Base-by-base conservation (phyloP, 257 asterid genomes). In the Gardenia jasminoides region DNA sequence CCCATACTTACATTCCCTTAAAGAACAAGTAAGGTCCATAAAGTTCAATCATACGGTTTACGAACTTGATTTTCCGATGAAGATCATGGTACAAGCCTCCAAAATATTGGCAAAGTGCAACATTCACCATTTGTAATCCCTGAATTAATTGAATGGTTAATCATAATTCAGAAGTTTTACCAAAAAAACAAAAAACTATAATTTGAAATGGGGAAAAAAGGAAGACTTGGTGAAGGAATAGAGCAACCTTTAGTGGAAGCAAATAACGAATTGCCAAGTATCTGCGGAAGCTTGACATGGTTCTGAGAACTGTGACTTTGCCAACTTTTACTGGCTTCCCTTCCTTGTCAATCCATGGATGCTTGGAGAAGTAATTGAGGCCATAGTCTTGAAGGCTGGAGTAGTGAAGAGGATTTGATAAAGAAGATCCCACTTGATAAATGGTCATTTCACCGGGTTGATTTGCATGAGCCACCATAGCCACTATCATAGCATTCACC, bases 11-110 rank as follows among this genome's bases (percentile, higher is more conserved):
- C 98, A 79, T 77, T 85, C 98, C 98, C 80, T 89, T 87, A 84
- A 88, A 95, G 91, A 95, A 93, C 84, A 95, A 80, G 76, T 93
- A 93, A 54, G 99, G 99, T 7, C 79, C 86, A 66, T 93, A 95
- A 31, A 95, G 97, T 19, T 91, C 93, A 15, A 90, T 76, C 88
- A 95, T 67, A 36, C 92, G 83, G 88, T 84, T 68, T 52, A 92
- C 92, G 10, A 77, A 90, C 82, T 89, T 90, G 75, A 93, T 84
- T 81, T 90, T 93, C 67, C 97, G 78, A 79, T 84, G 48, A 75
- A 79, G 81, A 2, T 88, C 91, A 19, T 78, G 74, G 65, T 89
- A 93, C 24, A 80, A 30, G 47, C 81, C 86, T 22, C 78, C 87
- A 80, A 94, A 93, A 85, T 86, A 86, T 67, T 90, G 93, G 88